A percentile compares a stretch with the other conserved stretches of the same genome.
Evolutionary conservation across 2,329 filamentous ascomycete genomes (phyloP).

Genomic region (Alternaria arbusti): DNA sequence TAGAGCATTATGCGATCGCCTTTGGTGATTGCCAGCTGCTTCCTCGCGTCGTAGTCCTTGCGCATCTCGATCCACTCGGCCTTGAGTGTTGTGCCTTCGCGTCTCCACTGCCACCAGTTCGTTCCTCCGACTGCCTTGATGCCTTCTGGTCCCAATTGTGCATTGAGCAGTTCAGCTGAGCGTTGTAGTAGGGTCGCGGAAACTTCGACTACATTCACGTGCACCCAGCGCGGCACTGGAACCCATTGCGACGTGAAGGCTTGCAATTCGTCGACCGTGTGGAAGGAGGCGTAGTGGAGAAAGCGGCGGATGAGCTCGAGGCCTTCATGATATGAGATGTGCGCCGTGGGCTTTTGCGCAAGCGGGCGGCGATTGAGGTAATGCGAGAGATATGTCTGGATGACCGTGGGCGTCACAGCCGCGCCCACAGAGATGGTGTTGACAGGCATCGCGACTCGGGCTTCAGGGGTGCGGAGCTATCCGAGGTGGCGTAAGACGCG

Average conservation of each 20-base stretch:
- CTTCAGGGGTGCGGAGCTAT: slow-evolving; percentile 12
- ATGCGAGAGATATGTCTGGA: slow-evolving; percentile 88
- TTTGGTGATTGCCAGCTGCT: slow-evolving; percentile 61
- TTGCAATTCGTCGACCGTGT: slow-evolving; percentile 92
- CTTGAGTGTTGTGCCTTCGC: slow-evolving; percentile 66
- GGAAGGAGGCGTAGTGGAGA: slow-evolving; percentile 80
- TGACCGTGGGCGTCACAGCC: slow-evolving; percentile 84
- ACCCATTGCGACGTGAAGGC: slow-evolving; percentile 92
- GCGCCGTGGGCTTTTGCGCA: slow-evolving; percentile 81
- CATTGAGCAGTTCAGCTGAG: slow-evolving; percentile 69
- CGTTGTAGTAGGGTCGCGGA: slow-evolving; percentile 66
- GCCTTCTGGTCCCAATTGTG: slow-evolving; percentile 79
- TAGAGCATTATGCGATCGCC: slow-evolving; percentile 87
- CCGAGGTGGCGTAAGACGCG: slow-evolving; percentile 10
- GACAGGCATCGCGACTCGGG: slow-evolving; percentile 60
- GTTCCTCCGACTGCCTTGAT: slow-evolving; percentile 82
- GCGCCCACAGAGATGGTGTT: slow-evolving; percentile 82
- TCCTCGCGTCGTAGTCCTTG: slow-evolving; percentile 76
- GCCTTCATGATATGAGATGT: slow-evolving; percentile 93
- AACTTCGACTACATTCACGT: slow-evolving; percentile 72
- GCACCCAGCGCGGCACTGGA: slow-evolving; percentile 86
- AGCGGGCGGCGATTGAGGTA: slow-evolving; percentile 81
- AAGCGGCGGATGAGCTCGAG: slow-evolving; percentile 87
- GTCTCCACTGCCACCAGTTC: slow-evolving; percentile 76
- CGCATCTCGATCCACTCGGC: slow-evolving; percentile 98